Conservation (phyloP, 1,284 basidiomycete species). For the Wallemia mellicola region DNA sequence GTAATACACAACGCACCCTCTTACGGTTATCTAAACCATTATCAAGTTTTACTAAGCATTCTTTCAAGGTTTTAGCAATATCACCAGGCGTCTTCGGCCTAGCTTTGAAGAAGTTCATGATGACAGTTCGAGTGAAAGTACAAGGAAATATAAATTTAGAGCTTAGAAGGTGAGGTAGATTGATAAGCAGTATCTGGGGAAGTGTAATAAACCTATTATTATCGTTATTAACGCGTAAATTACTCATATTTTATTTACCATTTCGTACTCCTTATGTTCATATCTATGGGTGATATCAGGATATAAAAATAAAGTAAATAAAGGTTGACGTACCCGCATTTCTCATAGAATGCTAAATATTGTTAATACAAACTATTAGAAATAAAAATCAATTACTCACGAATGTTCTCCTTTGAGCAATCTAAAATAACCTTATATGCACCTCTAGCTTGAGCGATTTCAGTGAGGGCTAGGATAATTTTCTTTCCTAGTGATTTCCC, state of each 20-base stretch:
- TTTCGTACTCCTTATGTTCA: slow-evolving; percentile 59
- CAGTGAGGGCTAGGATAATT: slow-evolving; percentile 55
- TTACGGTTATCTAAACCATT: slow-evolving; percentile 36
- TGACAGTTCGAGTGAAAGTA: background rate
- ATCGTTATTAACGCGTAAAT: background rate
- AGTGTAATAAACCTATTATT: background rate
- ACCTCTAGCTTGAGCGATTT: slow-evolving; percentile 40
- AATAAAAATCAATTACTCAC: slow-evolving; percentile 24
- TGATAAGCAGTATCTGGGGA: background rate
- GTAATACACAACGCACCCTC: slow-evolving; percentile 26
- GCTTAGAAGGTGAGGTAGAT: background rate
- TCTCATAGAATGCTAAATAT: slow-evolving; percentile 64
- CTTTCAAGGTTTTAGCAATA: slow-evolving; percentile 43
- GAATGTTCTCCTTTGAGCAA: slow-evolving; percentile 65
- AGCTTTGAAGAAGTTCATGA: slow-evolving; percentile 84
- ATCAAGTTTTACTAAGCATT: slow-evolving; percentile 47
- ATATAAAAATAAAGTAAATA: background rate
- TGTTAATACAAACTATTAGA: slow-evolving; percentile 5
- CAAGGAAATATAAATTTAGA: background rate
- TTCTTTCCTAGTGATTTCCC: slow-evolving; percentile 67
- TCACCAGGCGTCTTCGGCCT: slow-evolving; percentile 59
- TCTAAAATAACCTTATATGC: slow-evolving; percentile 94
- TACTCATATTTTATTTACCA: slow-evolving; percentile 24
- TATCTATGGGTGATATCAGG: slow-evolving; percentile 16
- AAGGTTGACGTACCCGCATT: slow-evolving; percentile 32